Evolutionary conservation across 1,284 basidiomycete genomes (phyloP), one percentile per base, ranked within the genome.

Genomic region (Boletus semigastroideus): DNA sequence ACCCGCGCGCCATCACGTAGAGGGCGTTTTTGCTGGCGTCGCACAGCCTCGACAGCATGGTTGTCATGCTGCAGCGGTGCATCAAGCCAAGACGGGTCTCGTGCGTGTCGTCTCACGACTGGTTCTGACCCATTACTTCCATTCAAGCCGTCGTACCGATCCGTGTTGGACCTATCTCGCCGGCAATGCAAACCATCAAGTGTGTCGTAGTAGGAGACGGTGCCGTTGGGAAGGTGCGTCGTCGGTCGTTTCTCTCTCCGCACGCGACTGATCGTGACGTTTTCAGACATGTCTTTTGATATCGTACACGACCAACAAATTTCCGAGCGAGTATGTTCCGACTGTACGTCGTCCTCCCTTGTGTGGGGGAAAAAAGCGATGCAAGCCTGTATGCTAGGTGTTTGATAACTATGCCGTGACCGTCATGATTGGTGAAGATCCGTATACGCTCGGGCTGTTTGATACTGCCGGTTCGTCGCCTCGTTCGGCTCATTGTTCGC

Each of bases 391-490:
- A 54, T 60, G 63, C 55, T 72, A 95, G 94, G 89, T 96, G 49
- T 96, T 96, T 71, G 93, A 96, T 75, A 96, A 96, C 75, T 96
- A 98, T 76, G 95, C 96, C 48, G 97, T 98, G 58, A 98, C 22
- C 11, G 97, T 99, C 59, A 99, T 99, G 96, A 98, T 99, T 74
- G 97, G 96, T 53, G 97, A 98, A 70, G 96, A 98, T 75, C 96
- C 96, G 48, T 98, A 98, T 78, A 99, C 97, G 56, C 79, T 99
- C 64, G 97, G 97, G 52, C 76, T 99, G 57, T 99, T 99, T 74
- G 22, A 99, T 80, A 99, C 96, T 56, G 96, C 96, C 63, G 94
- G 92, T 92, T 62, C 54, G 80, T 58, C 38, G 5, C 38, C 22
- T 42, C 19, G 1, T 40, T 44, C 1, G 17, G 30, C 11, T 48